Base-by-base conservation (phyloP, 139 green algal species). In the Nannochloris sp. region DNA sequence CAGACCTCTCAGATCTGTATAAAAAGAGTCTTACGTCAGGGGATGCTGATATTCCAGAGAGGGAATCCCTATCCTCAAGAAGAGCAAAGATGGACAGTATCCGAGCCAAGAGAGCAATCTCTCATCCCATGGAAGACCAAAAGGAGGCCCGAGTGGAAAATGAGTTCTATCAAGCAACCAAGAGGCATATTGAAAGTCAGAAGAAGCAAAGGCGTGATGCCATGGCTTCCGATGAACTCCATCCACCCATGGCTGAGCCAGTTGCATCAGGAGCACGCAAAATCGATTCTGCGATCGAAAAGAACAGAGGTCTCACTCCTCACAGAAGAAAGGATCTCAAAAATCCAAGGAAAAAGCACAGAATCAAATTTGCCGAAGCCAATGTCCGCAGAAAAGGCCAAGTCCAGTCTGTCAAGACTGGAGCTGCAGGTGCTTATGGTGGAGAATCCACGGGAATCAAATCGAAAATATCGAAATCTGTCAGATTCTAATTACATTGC, bases 381-480 rank as follows among this genome's bases (percentile, higher is more conserved):
- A 71, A 81, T 54, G 83, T 90, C 58, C 80, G 85, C 18, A 80
- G 90, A 46, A 91, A 88, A 76, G 93, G 91, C 7, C 83, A 92
- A 71, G 91, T 97, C 56, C 81, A 90, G 61, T 78, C 78, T 4
- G 79, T 85, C 31, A 68, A 77, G 24, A 37, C 53, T 10, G 64
- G 57, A 8, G 65, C 64, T 15, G 71, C 48, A 5, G 64, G 62
- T 5, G 61, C 51, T 8, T 99, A 99, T 54, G 90, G 85, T 7
- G 93, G 93, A 16, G 93, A 99, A 77, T 68, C 75, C 0, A 97
- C 93, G 0, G 93, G 93, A 57, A 95, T 99, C 82, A 97, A 96
- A 82, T 55, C 85, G 2, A 78, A 73, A 40, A 65, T 96, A 7
- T 68, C 75, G 48, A 95, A 94, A 74, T 86, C 81, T 27, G 44